Evolutionary conservation across 805 yeast species (phyloP).

Genomic region (Cephaloascus fragrans): DNA sequence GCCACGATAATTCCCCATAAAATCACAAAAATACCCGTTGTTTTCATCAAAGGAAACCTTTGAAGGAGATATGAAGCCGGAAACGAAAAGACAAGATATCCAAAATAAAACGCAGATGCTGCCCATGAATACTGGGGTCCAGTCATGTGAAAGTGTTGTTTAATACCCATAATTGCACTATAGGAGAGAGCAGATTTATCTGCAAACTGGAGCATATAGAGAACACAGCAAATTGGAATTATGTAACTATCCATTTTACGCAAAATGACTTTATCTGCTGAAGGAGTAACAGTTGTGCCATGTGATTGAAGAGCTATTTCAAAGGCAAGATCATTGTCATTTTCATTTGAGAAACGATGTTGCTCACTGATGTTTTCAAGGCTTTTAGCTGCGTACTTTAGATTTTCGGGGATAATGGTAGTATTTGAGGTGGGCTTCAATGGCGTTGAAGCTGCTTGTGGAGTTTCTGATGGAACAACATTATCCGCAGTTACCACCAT

Average conservation of each 20-base stretch:
- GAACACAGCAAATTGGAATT: constrained; percentile 13
- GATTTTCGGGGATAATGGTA: no score
- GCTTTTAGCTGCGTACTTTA: no score
- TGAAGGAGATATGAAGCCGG: constrained; percentile 10
- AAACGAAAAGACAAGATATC: constrained; percentile 11
- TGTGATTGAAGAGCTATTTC: no score
- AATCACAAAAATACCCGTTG: not conserved
- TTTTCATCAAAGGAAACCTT: not conserved
- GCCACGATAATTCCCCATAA: constrained; percentile 17
- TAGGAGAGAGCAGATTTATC: constrained; percentile 16
- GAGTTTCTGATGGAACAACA: no score
- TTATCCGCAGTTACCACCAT: no score
- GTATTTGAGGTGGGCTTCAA: no score
- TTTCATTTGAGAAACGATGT: no score
- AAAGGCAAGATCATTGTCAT: no score
- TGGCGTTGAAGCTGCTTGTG: no score
- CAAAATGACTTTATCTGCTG: no score
- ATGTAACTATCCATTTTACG: not conserved
- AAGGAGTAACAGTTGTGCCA: no score
- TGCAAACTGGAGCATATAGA: constrained; percentile 15
- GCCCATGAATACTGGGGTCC: constrained; percentile 17
- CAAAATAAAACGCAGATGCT: constrained; percentile 18
- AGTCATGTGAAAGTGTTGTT: constrained; percentile 8
- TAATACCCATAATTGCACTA: constrained; percentile 6
- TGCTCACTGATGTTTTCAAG: no score